These are phyloP conservation scores for Talaromyces atroroseus DNA, from an alignment of 2,329 filamentous ascomycete genomes.

Conservation along the genomic window DNA sequence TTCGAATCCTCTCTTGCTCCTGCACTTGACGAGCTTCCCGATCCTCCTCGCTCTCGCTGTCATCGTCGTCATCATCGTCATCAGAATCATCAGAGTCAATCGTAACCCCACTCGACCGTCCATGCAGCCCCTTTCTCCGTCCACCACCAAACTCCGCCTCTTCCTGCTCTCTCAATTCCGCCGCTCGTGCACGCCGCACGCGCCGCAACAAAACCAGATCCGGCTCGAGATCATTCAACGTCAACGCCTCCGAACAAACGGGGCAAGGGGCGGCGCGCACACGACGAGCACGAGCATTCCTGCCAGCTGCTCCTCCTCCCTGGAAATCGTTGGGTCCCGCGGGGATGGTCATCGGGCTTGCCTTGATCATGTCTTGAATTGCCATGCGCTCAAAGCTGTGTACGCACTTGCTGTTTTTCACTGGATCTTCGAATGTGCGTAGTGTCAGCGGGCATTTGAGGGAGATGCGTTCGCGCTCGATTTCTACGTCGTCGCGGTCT, in stretches of 20 bases:
- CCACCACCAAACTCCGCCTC: constrained; percentile 13
- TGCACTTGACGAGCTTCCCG: not conserved
- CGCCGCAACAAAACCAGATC: constrained; percentile 37
- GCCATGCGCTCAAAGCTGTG: constrained; percentile 47
- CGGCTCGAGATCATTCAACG: constrained; percentile 32
- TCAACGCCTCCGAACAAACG: constrained; percentile 36
- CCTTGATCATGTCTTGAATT: constrained; percentile 40
- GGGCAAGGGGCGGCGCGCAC: constrained; percentile 35
- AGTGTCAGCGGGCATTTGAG: constrained; percentile 47
- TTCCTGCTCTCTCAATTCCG: constrained; percentile 21
- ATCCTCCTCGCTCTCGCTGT: not conserved
- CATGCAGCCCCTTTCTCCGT: not conserved
- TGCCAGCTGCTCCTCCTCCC: constrained; percentile 9
- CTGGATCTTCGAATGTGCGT: constrained; percentile 40
- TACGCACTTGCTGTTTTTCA: constrained; percentile 45
- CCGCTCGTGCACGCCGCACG: constrained; percentile 30
- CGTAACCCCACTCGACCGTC: not conserved
- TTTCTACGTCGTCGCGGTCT: constrained; percentile 33
- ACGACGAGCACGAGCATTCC: constrained; percentile 18
- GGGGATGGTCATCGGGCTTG: constrained; percentile 26
- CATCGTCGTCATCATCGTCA: not conserved
- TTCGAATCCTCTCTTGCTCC: constrained; percentile 3
- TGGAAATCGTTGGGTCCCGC: constrained; percentile 13
- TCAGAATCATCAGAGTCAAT: constrained; percentile 10
- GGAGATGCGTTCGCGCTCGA: constrained; percentile 41